A percentile compares a stretch with the other conserved stretches of the same genome.
Evolutionary conservation across 345 rosid genomes (phyloP).

Genomic region (Citrus sinensis): DNA sequence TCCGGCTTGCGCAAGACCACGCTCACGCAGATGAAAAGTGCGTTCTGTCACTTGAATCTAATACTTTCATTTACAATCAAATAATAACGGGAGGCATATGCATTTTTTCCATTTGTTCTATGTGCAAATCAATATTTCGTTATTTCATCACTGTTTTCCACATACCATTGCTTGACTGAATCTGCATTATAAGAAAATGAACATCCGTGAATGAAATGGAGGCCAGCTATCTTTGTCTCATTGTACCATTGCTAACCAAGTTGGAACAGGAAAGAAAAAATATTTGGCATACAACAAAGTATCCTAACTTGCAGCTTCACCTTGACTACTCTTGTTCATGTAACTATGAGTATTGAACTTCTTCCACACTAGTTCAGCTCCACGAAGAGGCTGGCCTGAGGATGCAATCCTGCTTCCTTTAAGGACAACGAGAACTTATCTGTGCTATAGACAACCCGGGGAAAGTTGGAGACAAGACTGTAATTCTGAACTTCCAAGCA

Average conservation of each 20-base stretch:
- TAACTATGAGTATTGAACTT: slow-evolving; percentile 7
- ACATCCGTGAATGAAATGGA: neutral
- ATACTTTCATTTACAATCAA: neutral
- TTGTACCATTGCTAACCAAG: slow-evolving; percentile 17
- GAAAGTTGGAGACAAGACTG: slow-evolving; percentile 86
- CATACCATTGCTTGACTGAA: neutral
- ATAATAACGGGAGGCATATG: neutral
- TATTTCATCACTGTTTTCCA: neutral
- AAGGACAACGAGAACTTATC: slow-evolving; percentile 60
- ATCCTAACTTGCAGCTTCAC: slow-evolving; percentile 14
- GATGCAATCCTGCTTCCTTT: slow-evolving; percentile 93
- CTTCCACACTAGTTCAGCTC: slow-evolving; percentile 55
- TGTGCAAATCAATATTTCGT: slow-evolving; percentile 6
- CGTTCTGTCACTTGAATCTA: neutral
- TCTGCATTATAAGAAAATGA: slow-evolving; percentile 1
- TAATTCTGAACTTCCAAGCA: slow-evolving; percentile 66
- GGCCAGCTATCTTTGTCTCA: neutral
- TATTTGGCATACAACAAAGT: slow-evolving; percentile 15
- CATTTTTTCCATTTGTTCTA: neutral
- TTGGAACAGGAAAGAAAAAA: neutral
- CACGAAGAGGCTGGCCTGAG: slow-evolving; percentile 97
- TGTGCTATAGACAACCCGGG: slow-evolving; percentile 65
- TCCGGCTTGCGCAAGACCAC: too few species aligned
- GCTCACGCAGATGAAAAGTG: too few species aligned
- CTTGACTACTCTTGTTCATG: slow-evolving; percentile 6